Evolutionary conservation across 2,329 filamentous ascomycete species (phyloP).

Genomic region (Penicillium sp.): DNA sequence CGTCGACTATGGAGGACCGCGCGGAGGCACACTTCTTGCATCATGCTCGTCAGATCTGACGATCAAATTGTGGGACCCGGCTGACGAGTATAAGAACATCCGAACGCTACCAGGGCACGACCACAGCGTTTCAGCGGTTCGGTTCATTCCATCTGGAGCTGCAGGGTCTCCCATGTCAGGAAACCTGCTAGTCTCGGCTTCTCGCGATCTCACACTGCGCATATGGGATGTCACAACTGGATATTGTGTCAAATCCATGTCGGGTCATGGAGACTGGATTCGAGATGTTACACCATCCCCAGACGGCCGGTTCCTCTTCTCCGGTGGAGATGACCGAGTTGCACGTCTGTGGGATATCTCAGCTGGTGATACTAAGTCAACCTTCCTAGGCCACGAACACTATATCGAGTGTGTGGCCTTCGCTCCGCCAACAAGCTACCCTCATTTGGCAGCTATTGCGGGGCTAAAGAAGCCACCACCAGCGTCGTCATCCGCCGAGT

Average conservation of each 20-base stretch:
- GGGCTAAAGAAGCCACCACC: conserved; percentile 81
- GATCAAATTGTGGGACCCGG: conserved; percentile 93
- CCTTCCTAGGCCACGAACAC: conserved; percentile 83
- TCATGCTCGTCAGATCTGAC: conserved; percentile 87
- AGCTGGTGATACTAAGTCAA: conserved; percentile 71
- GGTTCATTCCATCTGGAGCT: conserved; percentile 82
- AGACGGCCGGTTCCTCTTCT: conserved; percentile 80
- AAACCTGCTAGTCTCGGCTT: conserved; percentile 83
- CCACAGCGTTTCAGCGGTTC: conserved; percentile 83
- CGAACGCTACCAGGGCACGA: conserved; percentile 87
- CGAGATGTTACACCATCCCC: conserved; percentile 78
- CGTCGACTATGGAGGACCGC: conserved; percentile 84
- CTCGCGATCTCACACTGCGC: conserved; percentile 77
- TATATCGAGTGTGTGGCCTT: conserved; percentile 82
- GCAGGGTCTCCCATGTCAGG: conserved; percentile 75
- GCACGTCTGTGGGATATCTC: conserved; percentile 82
- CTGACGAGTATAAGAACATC: conserved; percentile 93
- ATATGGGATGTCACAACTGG: conserved; percentile 95
- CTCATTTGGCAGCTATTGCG: conserved; percentile 72
- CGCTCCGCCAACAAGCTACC: conserved; percentile 75
- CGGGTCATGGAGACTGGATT: conserved; percentile 88
- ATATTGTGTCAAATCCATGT: conserved; percentile 87
- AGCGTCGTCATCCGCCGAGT: conserved; percentile 74
- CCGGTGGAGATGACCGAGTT: conserved; percentile 78
- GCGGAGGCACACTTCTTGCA: conserved; percentile 74